Evolutionary conservation across 176 grass and related monocot species (phyloP), one percentile per base, ranked within the genome.

Genomic region (Themeda triandra): DNA sequence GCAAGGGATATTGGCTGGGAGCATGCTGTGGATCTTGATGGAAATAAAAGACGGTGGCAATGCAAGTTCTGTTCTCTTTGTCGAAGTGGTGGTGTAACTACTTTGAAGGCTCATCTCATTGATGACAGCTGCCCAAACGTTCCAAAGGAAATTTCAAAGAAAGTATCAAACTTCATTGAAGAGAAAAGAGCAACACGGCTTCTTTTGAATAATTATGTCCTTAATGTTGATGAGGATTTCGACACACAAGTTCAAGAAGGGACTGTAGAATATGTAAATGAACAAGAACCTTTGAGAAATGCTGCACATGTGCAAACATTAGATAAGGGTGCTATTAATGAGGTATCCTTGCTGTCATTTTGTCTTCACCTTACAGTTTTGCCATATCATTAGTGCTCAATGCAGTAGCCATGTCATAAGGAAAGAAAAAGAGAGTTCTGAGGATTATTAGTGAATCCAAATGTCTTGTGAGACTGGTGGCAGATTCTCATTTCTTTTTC

Each of bases 61-160:
- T 86, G 88, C 79, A 90, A 83, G 66, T 90, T 80, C 54, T 90
- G 88, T 86, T 69, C 59, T 59, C 85, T 86, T 32, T 83, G 83
- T 83, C 79, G 84, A 86, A 90, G 84, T 90, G 88, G 88, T 83
- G 88, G 88, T 23, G 84, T 90, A 60, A 90, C 84, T 86, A 86
- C 88, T 83, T 83, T 90, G 59, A 90, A 90, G 79, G 74, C 88
- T 83, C 88, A 90, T 79, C 88, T 90, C 25, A 90, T 75, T 60
- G 88, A 90, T 17, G 73, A 54, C 23, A 86, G 79, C 46, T 90
- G 88, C 67, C 84, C 79, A 2, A 82, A 79, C 54, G 85, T 90
- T 79, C 84, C 88, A 48, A 68, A 74, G 59, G 84, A 90, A 73
- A 82, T 73, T 66, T 90, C 88, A 60, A 86, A 86, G 62, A 54